A percentile compares a stretch with the other conserved stretches of the same genome.
Evolutionary conservation across 495 filamentous ascomycete species (phyloP).

Genomic region (Aspergillus haitiensis): DNA sequence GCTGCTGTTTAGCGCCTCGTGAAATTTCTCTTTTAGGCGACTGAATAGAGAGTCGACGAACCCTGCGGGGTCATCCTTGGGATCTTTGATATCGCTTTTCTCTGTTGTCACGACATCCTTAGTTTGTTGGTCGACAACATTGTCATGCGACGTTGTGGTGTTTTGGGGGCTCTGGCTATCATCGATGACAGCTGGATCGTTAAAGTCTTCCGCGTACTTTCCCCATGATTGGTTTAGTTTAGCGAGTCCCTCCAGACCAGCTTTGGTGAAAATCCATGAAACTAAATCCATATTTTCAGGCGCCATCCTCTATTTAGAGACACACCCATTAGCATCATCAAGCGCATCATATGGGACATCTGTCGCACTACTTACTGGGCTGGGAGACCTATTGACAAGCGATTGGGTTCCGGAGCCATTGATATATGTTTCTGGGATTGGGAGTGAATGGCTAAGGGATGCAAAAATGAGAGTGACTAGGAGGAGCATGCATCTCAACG

Average conservation of each 20-base stretch:
- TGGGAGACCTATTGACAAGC: constrained; percentile 3
- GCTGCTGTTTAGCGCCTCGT: constrained; percentile 31
- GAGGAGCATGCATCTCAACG: constrained; percentile 10
- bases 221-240: constrained; percentile 22
- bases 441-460: constrained; percentile 14
- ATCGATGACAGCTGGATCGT: constrained; percentile 13
- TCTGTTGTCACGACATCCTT: constrained; percentile 11
- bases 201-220: constrained; percentile 3
- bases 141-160: constrained; percentile 2
- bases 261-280: constrained; percentile 20
- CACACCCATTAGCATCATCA: neutral
- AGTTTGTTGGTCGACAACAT: neutral
- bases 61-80: constrained; percentile 23
- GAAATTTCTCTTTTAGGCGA: constrained; percentile 25
- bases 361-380: constrained; percentile 12
- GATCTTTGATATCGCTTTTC: constrained; percentile 18
- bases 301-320: constrained; percentile 30
- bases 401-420: neutral
- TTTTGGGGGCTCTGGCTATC: constrained; percentile 10
- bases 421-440: neutral
- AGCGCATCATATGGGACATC: neutral
- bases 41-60: constrained; percentile 29
- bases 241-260: constrained; percentile 25
- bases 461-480: constrained; percentile 14
- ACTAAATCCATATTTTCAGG: constrained; percentile 30